Conservation (phyloP, 1,284 basidiomycete genomes). For the Sanghuangporus weigelae region DNA sequence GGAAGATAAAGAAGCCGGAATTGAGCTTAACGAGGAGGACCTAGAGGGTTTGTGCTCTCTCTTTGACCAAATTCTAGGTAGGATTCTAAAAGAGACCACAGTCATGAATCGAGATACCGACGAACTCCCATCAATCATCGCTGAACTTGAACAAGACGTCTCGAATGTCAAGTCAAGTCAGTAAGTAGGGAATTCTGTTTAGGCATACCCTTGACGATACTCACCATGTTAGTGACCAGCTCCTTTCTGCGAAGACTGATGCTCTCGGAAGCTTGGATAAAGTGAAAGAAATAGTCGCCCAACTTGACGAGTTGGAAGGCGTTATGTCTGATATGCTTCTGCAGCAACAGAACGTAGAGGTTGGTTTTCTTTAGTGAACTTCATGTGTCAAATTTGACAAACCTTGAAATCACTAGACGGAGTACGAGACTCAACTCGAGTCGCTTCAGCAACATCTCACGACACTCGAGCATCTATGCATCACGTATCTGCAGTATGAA, state of each 20-base stretch:
- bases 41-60: constrained; percentile 45
- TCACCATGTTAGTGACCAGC: constrained; percentile 37
- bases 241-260: constrained; percentile 39
- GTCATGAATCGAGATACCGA: constrained; percentile 75
- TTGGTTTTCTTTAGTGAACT: constrained; percentile 21
- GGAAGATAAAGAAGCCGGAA: constrained; percentile 60
- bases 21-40: constrained; percentile 60
- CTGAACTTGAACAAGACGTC: constrained; percentile 58
- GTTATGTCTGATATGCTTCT: constrained; percentile 74
- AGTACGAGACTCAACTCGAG: constrained; percentile 48
- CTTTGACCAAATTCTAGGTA: neutral
- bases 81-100: constrained; percentile 25
- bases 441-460: constrained; percentile 54
- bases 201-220: constrained; percentile 7
- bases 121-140: constrained; percentile 66
- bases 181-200: constrained; percentile 37
- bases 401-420: constrained; percentile 40
- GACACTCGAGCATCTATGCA: constrained; percentile 56
- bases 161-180: constrained; percentile 45
- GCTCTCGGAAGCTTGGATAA: constrained; percentile 43
- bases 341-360: constrained; percentile 62
- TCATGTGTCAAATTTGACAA: constrained; percentile 1
- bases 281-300: constrained; percentile 45
- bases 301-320: constrained; percentile 68
- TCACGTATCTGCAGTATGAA: constrained; percentile 60